phyloP scores from a whole-genome alignment of 2,329 filamentous ascomycete species.

The Penicillium polonicum region DNA sequence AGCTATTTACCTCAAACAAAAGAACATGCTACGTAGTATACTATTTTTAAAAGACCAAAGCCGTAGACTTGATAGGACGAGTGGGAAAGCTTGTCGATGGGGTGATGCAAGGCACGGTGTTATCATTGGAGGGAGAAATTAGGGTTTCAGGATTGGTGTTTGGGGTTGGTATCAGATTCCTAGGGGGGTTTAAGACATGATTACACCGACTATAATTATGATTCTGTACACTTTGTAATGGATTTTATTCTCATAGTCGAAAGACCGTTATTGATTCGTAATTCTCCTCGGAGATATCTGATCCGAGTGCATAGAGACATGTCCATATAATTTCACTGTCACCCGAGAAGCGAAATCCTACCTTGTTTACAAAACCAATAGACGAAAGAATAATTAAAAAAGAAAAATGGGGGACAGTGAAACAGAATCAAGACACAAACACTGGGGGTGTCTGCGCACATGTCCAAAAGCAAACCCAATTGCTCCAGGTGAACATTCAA shows the following conservation, averaged over 20 bases:
- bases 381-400: slow-evolving; percentile 1
- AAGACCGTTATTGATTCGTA: slow-evolving; percentile 4
- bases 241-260: neutral
- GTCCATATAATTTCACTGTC: slow-evolving; percentile 7
- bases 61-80: neutral
- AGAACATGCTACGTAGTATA: neutral
- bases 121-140: slow-evolving; percentile 11
- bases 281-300: slow-evolving; percentile 5
- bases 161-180: slow-evolving; percentile 1
- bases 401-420: slow-evolving; percentile 16
- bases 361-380: slow-evolving; percentile 27
- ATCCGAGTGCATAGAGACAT: slow-evolving; percentile 3
- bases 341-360: slow-evolving; percentile 31
- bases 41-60: neutral
- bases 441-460: neutral
- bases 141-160: slow-evolving; percentile 6
- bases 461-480: slow-evolving; percentile 19
- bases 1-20: neutral
- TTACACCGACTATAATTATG: neutral
- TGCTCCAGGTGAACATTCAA: slow-evolving; percentile 25
- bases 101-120: neutral
- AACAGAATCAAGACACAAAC: slow-evolving; percentile 8
- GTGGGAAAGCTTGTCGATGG: neutral
- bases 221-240: neutral
- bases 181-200: neutral